Percentiles rank a stretch among this genome's conserved stretches.
Evolutionary conservation across 306 rosid genomes (phyloP).

Genomic region (Cucumis cinereus): DNA sequence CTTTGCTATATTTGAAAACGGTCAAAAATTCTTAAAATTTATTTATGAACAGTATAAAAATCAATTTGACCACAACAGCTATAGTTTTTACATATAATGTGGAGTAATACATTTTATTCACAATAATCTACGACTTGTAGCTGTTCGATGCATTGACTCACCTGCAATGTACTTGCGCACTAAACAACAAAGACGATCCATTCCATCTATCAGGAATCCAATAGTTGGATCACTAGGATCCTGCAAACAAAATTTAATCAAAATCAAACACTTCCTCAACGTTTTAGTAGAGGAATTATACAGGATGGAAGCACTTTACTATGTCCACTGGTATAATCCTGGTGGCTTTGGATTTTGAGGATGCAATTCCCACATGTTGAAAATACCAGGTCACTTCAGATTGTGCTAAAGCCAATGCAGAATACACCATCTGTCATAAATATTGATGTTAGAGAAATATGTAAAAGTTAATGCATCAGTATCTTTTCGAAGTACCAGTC

Average conservation of each 20-base stretch:
- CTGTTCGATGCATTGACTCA: conserved; percentile 3
- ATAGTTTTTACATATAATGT: background rate
- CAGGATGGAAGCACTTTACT: conserved; percentile 27
- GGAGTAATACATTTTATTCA: background rate
- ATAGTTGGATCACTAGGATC: conserved; percentile 95
- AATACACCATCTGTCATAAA: conserved; percentile 81
- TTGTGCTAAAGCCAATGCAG: conserved; percentile 97
- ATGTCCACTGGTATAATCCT: conserved; percentile 67
- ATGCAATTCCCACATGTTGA: conserved; percentile 84
- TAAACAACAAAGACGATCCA: conserved; percentile 87
- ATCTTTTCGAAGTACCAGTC: background rate
- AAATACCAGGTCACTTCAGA: conserved; percentile 94
- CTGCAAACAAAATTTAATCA: conserved; percentile 32
- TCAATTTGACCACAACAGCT: background rate
- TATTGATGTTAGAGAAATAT: background rate
- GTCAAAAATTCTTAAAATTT: background rate
- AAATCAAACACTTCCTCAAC: conserved; percentile 22
- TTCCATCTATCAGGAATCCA: conserved; percentile 90
- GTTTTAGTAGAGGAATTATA: conserved; percentile 11
- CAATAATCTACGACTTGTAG: background rate
- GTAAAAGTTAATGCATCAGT: background rate
- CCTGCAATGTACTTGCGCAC: conserved; percentile 97
- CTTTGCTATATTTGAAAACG: too few relatives aligned
- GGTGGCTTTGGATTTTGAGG: conserved; percentile 73
- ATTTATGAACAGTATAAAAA: background rate